Evolutionary conservation across 495 filamentous ascomycete species (phyloP).

Genomic region (Xylaria intraflava): DNA sequence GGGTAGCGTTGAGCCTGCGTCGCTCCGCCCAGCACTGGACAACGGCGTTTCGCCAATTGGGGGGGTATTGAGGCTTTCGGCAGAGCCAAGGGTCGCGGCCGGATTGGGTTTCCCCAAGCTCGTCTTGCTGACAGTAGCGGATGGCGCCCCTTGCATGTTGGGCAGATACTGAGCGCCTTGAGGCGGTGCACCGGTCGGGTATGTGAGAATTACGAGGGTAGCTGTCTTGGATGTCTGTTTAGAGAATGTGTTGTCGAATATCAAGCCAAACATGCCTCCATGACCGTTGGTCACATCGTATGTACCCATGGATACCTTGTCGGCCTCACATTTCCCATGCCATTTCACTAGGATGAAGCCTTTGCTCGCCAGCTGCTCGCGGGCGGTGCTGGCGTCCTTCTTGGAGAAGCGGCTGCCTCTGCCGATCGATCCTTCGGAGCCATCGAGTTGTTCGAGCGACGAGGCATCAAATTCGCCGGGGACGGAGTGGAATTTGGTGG

Average conservation of each 20-base stretch:
- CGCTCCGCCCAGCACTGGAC: conserved; percentile 29
- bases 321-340: conserved; percentile 91
- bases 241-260: conserved; percentile 98
- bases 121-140: conserved; percentile 43
- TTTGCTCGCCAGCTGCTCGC: conserved; percentile 76
- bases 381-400: conserved; percentile 54
- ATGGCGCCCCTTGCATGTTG: conserved; percentile 41
- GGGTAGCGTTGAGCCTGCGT: conserved; percentile 27
- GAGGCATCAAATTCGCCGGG: conserved; percentile 23
- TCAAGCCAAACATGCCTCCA: conserved; percentile 90
- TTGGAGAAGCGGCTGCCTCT: conserved; percentile 34
- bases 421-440: conserved; percentile 15
- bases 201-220: conserved; percentile 89
- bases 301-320: conserved; percentile 88
- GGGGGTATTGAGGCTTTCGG: conserved; percentile 53
- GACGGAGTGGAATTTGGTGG: conserved; percentile 37
- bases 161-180: conserved; percentile 67
- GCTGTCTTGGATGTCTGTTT: conserved; percentile 91
- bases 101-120: conserved; percentile 41
- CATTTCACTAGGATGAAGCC: conserved; percentile 83
- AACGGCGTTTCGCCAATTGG: conserved; percentile 19
- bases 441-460: conserved; percentile 40
- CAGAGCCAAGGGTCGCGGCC: conserved; percentile 41
- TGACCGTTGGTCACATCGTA: conserved; percentile 66
- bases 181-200: conserved; percentile 77